These are phyloP conservation scores for Sporisorium exsertum DNA, from an alignment of 1,284 basidiomycete species.

Conservation along the genomic window DNA sequence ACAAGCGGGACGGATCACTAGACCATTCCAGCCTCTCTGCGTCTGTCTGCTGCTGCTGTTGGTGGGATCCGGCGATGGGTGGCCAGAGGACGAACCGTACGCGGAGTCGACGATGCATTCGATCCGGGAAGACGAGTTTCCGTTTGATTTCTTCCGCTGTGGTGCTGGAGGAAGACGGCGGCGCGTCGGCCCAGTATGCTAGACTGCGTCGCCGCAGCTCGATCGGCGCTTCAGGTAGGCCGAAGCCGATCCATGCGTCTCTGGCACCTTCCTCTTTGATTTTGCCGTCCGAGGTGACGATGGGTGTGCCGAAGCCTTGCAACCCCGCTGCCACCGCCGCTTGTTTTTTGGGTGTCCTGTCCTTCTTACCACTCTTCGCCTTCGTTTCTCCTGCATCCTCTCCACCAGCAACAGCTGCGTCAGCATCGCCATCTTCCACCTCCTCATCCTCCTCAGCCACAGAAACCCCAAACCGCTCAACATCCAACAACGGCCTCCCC, in stretches of 20 bases:
- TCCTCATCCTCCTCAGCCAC: slow-evolving; percentile 10
- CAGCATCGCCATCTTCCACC: slow-evolving; percentile 7
- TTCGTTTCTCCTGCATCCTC: not conserved
- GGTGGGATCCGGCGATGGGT: not conserved
- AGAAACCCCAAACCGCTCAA: slow-evolving; percentile 48
- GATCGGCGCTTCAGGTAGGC: slow-evolving; percentile 52
- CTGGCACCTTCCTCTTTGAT: slow-evolving; percentile 60
- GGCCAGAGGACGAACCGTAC: slow-evolving; percentile 47
- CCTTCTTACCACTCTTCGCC: slow-evolving; percentile 4
- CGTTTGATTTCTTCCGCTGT: slow-evolving; percentile 3
- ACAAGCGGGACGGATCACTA: slow-evolving; percentile 9
- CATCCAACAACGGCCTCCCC: slow-evolving; percentile 57
- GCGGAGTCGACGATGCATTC: slow-evolving; percentile 45
- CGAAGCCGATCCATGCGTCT: slow-evolving; percentile 65
- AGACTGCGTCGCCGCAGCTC: slow-evolving; percentile 43
- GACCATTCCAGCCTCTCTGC: slow-evolving; percentile 34
- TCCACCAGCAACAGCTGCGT: not conserved
- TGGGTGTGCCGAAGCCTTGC: slow-evolving; percentile 55
- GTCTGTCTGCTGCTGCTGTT: not conserved
- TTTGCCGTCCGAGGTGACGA: slow-evolving; percentile 54
- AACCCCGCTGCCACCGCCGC: slow-evolving; percentile 18
- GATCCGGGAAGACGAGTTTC: slow-evolving; percentile 56
- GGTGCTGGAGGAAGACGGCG: not conserved
- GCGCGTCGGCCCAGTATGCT: slow-evolving; percentile 56
- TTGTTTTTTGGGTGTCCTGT: not conserved